Conservation (phyloP, 2,329 filamentous ascomycete species). For the Colletotrichum agaves region DNA sequence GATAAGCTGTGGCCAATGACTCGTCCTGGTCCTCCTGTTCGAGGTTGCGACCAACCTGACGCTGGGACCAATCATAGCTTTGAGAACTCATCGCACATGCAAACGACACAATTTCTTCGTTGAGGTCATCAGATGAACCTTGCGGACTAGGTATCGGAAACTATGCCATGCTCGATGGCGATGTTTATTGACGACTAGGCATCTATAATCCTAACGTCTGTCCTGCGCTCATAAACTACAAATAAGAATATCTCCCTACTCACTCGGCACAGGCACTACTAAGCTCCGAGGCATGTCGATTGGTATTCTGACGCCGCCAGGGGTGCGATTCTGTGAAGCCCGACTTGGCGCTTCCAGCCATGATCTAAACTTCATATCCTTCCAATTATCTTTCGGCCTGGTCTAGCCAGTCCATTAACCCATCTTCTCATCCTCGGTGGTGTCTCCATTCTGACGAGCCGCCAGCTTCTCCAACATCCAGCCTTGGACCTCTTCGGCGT, state of each 20-base stretch:
- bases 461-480: constrained; percentile 60
- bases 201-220: constrained; percentile 1
- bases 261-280: background rate
- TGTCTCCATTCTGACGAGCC: constrained; percentile 51
- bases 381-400: background rate
- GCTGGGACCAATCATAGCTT: background rate
- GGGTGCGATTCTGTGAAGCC: background rate
- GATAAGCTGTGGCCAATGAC: constrained; percentile 10
- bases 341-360: background rate
- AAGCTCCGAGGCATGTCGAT: background rate
- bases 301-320: background rate
- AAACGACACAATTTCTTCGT: background rate
- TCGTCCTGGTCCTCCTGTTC: too few relatives aligned
- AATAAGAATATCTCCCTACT: background rate
- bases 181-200: background rate
- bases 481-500: constrained; percentile 60
- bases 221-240: constrained; percentile 15
- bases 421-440: constrained; percentile 61
- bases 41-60: background rate
- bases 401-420: constrained; percentile 20
- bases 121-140: background rate
- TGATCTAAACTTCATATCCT: too few relatives aligned
- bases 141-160: background rate
- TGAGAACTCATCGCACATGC: too few relatives aligned
- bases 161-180: background rate